A percentile compares a stretch with the other conserved stretches of the same genome.
These are phyloP conservation scores for Naganishia kalamii DNA, from an alignment of 768 basidiomycete genomes.

Conservation along the genomic window DNA sequence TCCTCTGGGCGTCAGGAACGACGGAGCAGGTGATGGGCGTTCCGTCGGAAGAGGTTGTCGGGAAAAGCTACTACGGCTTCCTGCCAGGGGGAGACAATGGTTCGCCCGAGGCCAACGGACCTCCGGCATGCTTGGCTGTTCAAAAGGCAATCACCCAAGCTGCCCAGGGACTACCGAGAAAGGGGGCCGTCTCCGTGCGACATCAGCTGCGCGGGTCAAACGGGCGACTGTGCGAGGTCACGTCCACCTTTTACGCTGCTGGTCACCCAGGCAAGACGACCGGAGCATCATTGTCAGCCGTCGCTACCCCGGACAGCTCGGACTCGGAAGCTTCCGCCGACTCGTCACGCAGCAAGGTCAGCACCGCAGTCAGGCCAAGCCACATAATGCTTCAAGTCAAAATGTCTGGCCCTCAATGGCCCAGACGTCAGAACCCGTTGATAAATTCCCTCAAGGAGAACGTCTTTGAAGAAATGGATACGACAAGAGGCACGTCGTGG, in stretches of 20 bases:
- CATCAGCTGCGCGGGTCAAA: conserved; percentile 40
- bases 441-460: conserved; percentile 46
- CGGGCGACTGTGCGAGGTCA: conserved; percentile 42
- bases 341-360: conserved; percentile 18
- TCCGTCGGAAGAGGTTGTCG: conserved; percentile 44
- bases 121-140: conserved; percentile 23
- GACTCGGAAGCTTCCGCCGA: conserved; percentile 24
- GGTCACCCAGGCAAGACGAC: background rate
- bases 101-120: conserved; percentile 26
- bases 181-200: conserved; percentile 31
- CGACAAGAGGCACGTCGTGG: conserved; percentile 69
- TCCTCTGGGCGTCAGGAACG: conserved; percentile 46
- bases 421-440: conserved; percentile 24
- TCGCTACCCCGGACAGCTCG: conserved; percentile 20
- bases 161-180: conserved; percentile 24
- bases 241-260: conserved; percentile 42
- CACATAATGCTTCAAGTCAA: conserved; percentile 45
- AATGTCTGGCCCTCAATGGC: conserved; percentile 23
- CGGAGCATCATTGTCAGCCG: background rate
- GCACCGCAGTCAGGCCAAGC: conserved; percentile 27
- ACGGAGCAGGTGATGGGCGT: conserved; percentile 42
- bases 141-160: conserved; percentile 36
- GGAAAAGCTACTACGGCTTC: conserved; percentile 42
- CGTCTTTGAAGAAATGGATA: conserved; percentile 68
- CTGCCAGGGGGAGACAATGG: conserved; percentile 38